phyloP scores from a whole-genome alignment of 2,329 filamentous ascomycete genomes.

The Drechslerella coelobrocha region DNA sequence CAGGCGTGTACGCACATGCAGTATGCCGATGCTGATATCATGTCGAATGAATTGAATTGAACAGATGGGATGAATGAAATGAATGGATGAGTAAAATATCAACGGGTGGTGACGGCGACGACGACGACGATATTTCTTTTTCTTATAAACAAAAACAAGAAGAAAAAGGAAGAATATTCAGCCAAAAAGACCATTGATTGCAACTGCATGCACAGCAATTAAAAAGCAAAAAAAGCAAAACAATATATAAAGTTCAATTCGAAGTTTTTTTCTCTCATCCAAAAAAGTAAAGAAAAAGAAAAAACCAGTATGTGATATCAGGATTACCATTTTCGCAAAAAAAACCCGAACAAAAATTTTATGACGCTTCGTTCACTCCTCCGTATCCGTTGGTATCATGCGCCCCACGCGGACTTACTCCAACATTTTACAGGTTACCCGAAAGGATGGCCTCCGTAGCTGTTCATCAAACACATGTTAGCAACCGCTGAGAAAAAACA shows the following conservation, averaged over 20 bases:
- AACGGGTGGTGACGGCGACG: too few relatives aligned
- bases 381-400: neutral
- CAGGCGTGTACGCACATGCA: too few relatives aligned
- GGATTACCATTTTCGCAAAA: neutral
- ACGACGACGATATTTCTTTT: too few relatives aligned
- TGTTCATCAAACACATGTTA: constrained; percentile 58
- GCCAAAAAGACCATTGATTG: neutral
- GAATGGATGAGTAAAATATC: neutral
- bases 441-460: constrained; percentile 81
- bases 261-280: neutral
- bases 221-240: neutral
- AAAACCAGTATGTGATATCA: neutral
- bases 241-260: neutral
- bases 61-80: neutral
- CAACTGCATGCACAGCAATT: neutral
- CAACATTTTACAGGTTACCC: constrained; percentile 69
- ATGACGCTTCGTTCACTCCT: too few relatives aligned
- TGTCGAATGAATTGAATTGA: too few relatives aligned
- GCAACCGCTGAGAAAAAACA: constrained; percentile 43
- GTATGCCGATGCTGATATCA: too few relatives aligned
- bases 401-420: neutral
- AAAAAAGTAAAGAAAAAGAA: neutral
- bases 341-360: neutral
- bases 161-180: neutral
- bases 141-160: neutral